Base-by-base conservation (phyloP, 495 filamentous ascomycete genomes). In the Hypoxylon intermedium region DNA sequence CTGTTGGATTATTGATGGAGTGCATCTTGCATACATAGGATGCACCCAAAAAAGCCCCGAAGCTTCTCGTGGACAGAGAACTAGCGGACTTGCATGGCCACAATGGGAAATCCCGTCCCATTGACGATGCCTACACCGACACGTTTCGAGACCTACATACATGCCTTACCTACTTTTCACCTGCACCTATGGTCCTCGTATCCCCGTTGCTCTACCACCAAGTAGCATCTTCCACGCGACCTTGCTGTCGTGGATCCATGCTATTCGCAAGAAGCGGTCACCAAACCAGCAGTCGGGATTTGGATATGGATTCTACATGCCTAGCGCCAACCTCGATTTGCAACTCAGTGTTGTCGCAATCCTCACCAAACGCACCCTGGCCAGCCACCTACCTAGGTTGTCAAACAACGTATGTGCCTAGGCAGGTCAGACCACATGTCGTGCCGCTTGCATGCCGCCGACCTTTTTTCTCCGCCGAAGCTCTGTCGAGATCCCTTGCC, bases 261-360 rank as follows among this genome's bases (percentile, higher is more conserved):
- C 47, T 46, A 65, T 65, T 65, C 62, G 62, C 46, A 65, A 65
- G 33, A 60, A 54, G 62, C 62, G 62, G 62, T 65, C 62, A 65
- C 62, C 52, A 65, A 65, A 45, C 12, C 52, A 30, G 30, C 56
- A 55, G 16, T 18, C 2, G 47, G 11, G 9, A 42, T 37, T 40
- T 47, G 21, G 45, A 64, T 58, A 28, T 37, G 44, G 44, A 49
- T 45, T 58, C 49, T 50, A 47, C 54, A 40, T 42, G 28, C 37
- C 13, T 45, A 23, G 28, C 26, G 16, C 13, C 31, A 41, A 33
- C 38, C 26, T 37, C 33, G 42, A 40, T 36, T 63, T 18, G 21
- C 42, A 34, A 15, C 24, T 9, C 15, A 28, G 11, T 42, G 28
- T 31, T 20, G 42, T 53, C 44, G 30, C 56, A 56, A 16, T 47